Evolutionary conservation across 495 filamentous ascomycete genomes (phyloP).

Genomic region (Tirmania nivea): DNA sequence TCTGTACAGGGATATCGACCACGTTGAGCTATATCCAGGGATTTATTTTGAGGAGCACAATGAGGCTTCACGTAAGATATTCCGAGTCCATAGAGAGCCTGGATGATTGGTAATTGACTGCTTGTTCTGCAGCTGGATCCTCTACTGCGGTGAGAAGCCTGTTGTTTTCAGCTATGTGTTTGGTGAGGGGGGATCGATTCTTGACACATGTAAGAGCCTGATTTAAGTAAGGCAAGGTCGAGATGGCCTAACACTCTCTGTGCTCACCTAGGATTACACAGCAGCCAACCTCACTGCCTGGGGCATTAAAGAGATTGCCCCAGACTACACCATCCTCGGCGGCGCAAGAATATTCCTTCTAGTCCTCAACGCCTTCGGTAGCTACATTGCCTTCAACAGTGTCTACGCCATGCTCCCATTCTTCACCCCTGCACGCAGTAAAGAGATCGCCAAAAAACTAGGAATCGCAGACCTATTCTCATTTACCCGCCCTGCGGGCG

Average conservation of each 20-base stretch:
- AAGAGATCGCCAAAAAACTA: conserved; percentile 28
- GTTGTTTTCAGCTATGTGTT: conserved; percentile 59
- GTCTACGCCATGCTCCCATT: conserved; percentile 25
- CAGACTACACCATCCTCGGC: conserved; percentile 29
- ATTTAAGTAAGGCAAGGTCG: neutral
- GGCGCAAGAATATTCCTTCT: conserved; percentile 42
- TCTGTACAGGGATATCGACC: conserved; percentile 36
- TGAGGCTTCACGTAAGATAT: neutral
- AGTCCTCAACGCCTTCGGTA: conserved; percentile 37
- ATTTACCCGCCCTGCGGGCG: conserved; percentile 26
- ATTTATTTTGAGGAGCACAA: conserved; percentile 34
- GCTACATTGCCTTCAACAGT: conserved; percentile 31
- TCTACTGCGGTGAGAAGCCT: conserved; percentile 21
- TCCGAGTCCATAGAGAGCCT: too few species aligned
- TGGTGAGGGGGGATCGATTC: conserved; percentile 75
- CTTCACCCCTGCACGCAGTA: conserved; percentile 33
- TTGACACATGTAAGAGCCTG: conserved; percentile 39
- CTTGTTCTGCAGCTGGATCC: too few species aligned
- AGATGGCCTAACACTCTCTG: neutral
- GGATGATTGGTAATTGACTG: too few species aligned
- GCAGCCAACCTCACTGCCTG: conserved; percentile 63
- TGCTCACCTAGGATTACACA: conserved; percentile 32
- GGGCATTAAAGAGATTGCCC: conserved; percentile 36
- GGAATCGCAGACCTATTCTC: conserved; percentile 29
- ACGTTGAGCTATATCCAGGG: conserved; percentile 42